Evolutionary conservation across 1,284 basidiomycete genomes (phyloP).

Genomic region (Paramarasmius palmivorus): DNA sequence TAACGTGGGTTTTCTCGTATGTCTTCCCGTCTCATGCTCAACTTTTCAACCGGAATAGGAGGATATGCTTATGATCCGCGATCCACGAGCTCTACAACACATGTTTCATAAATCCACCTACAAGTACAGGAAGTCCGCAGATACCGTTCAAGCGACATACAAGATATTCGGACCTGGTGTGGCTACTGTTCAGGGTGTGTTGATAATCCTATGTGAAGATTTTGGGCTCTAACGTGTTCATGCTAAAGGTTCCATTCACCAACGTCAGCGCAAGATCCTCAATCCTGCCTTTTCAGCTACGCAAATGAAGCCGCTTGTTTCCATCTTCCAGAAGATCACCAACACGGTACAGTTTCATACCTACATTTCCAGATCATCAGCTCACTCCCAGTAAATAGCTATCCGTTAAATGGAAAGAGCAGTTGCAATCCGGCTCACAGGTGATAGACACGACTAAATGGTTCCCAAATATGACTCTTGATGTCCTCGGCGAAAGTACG

Average conservation of each 20-base stretch:
- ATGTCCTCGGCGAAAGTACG: slow-evolving; percentile 15
- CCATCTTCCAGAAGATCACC: slow-evolving; percentile 12
- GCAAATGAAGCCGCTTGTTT: slow-evolving; percentile 12
- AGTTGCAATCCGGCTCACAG: not conserved
- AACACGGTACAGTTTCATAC: slow-evolving; percentile 8
- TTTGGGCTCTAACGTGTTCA: no score
- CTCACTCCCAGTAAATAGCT: no score
- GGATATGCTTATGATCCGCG: not conserved
- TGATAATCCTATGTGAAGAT: no score
- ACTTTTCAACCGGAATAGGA: not conserved
- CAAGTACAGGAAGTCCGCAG: not conserved
- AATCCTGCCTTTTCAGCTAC: slow-evolving; percentile 22
- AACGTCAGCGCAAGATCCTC: slow-evolving; percentile 18
- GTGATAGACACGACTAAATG: slow-evolving; percentile 7
- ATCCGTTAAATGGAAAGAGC: slow-evolving; percentile 5
- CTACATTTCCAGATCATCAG: no score
- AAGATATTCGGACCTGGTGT: not conserved
- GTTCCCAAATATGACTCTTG: slow-evolving; percentile 11
- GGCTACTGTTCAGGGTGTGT: not conserved
- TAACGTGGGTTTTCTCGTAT: not conserved
- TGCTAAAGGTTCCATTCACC: slow-evolving; percentile 16
- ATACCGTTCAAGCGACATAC: not conserved
- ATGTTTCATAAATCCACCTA: not conserved
- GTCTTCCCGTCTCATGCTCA: not conserved
- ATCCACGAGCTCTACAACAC: not conserved